Evolutionary conservation across 805 yeast genomes (phyloP).

Genomic region (Yarrowia porcina): DNA sequence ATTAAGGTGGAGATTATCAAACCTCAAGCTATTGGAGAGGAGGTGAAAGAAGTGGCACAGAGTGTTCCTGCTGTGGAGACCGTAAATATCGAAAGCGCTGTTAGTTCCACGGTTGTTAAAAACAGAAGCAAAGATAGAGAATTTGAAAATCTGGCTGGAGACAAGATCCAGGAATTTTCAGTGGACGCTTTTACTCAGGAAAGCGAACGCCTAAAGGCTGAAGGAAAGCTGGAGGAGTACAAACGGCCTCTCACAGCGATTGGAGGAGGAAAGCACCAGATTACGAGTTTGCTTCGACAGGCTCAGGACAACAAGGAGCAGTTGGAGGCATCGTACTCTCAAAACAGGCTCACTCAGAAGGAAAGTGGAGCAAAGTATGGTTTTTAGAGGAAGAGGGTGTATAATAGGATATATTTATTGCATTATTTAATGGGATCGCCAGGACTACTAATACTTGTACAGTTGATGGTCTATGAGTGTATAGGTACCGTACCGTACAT

Average conservation of each 20-base stretch:
- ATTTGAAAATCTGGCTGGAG: conserved; percentile 26
- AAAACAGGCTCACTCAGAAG: conserved; percentile 32
- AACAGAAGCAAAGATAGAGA: conserved; percentile 13
- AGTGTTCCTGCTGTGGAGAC: too few relatives aligned
- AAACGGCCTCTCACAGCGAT: conserved; percentile 36
- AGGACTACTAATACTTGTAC: too few relatives aligned
- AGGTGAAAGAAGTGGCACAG: too few relatives aligned
- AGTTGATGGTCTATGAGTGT: too few relatives aligned
- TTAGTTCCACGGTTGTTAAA: neutral
- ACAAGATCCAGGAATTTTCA: conserved; percentile 39
- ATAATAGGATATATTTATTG: neutral
- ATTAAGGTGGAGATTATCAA: neutral
- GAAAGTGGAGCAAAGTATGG: conserved; percentile 30
- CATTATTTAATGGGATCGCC: too few relatives aligned
- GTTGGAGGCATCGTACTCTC: conserved; percentile 37
- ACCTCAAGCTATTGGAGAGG: conserved; percentile 5
- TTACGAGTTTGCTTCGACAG: conserved; percentile 34
- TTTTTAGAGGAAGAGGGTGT: neutral
- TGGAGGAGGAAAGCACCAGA: conserved; percentile 39
- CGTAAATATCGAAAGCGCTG: too few relatives aligned
- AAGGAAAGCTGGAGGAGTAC: conserved; percentile 39
- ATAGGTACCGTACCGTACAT: too few relatives aligned
- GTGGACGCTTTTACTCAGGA: conserved; percentile 42
- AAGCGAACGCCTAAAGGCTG: conserved; percentile 37
- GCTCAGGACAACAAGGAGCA: conserved; percentile 39